These are phyloP conservation scores for Cutaneotrichosporon spelunceum DNA, from an alignment of 1,284 basidiomycete species.

Conservation along the genomic window DNA sequence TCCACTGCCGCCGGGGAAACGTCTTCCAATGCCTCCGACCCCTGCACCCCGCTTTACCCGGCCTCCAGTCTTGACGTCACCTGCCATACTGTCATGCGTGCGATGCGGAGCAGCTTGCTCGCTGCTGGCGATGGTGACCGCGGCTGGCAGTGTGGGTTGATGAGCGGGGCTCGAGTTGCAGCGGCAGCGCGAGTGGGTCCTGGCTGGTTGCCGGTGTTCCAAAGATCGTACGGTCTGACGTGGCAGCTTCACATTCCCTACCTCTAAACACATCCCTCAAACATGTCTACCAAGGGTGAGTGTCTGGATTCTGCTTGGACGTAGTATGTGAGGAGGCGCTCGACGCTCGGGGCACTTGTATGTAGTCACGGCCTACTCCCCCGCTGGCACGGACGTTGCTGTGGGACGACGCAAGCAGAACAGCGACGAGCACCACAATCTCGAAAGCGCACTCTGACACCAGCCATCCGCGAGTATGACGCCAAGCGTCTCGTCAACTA, in stretches of 20 bases:
- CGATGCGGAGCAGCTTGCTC: neutral
- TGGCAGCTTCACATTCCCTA: conserved; percentile 12
- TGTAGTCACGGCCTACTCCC: no score
- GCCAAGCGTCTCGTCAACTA: conserved; percentile 90
- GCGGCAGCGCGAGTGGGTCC: neutral
- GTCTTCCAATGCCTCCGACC: conserved; percentile 6
- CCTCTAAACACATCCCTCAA: conserved; percentile 12
- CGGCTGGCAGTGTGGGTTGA: no score
- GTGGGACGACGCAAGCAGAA: neutral
- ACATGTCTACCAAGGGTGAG: conserved; percentile 53
- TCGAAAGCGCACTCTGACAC: neutral
- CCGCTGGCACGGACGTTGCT: neutral
- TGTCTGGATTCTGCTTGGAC: conserved; percentile 6
- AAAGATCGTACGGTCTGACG: neutral
- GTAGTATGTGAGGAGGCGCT: neutral
- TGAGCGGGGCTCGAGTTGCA: no score
- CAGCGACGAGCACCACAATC: neutral
- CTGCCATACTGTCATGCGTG: neutral
- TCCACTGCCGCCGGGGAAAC: conserved; percentile 14
- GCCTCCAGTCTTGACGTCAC: neutral
- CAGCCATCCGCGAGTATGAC: conserved; percentile 90
- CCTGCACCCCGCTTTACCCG: neutral
- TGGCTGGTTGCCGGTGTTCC: neutral
- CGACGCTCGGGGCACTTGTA: neutral
- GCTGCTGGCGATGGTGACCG: neutral